These are phyloP conservation scores for Nephromyces sp. DNA, from an alignment of 169 alveolate genomes.

Conservation along the genomic window DNA sequence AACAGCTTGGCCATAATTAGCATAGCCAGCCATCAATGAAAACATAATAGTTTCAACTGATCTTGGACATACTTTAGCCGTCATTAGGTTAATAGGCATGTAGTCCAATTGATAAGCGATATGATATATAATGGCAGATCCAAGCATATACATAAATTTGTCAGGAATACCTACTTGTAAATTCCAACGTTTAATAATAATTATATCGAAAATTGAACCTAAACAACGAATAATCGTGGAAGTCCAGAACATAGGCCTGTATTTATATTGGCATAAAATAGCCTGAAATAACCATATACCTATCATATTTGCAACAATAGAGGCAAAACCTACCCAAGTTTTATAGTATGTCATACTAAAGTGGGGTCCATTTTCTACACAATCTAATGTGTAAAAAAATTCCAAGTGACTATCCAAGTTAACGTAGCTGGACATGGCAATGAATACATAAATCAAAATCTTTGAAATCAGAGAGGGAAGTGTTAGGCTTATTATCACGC, in stretches of 20 bases:
- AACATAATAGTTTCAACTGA: constrained; percentile 8
- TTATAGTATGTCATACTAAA: constrained; percentile 28
- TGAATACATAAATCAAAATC: constrained; percentile 18
- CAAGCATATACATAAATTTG: constrained; percentile 19
- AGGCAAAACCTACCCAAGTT: constrained; percentile 13
- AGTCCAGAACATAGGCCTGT: constrained; percentile 19
- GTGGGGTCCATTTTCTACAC: constrained; percentile 32
- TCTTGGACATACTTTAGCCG: constrained; percentile 11
- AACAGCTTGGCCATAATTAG: constrained; percentile 1
- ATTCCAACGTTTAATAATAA: constrained; percentile 12
- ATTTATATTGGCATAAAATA: constrained; percentile 10
- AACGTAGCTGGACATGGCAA: constrained; percentile 8
- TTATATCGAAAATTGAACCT: constrained; percentile 23
- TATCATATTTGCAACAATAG: constrained; percentile 12
- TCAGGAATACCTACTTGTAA: constrained; percentile 23
- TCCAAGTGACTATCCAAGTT: constrained; percentile 18
- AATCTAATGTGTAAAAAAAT: constrained; percentile 19
- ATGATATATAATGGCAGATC: constrained; percentile 23
- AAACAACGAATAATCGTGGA: constrained; percentile 10
- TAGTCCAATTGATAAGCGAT: constrained; percentile 8
- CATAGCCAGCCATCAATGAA: constrained; percentile 14
- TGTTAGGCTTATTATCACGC: not conserved
- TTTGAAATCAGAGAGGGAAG: constrained; percentile 16
- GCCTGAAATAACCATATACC: constrained; percentile 26
- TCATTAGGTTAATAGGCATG: constrained; percentile 24